These are phyloP conservation scores for Dryas alaskensis DNA, from an alignment of 306 rosid genomes.

Conservation along the genomic window DNA sequence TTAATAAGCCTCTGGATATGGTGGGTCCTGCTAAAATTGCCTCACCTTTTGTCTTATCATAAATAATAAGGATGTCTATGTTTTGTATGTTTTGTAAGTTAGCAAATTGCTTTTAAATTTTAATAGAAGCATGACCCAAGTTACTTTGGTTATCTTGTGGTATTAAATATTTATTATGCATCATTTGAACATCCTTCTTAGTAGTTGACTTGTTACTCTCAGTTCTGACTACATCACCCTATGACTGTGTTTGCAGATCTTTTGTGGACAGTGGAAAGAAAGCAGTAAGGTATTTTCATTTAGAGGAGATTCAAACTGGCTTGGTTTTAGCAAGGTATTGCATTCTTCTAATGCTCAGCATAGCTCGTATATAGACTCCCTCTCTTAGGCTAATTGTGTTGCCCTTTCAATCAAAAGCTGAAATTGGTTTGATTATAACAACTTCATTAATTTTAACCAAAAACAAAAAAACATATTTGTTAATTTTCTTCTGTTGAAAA, in stretches of 20 bases:
- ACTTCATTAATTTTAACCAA: not conserved
- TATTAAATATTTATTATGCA: not conserved
- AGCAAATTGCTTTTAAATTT: not conserved
- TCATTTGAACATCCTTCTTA: slow-evolving; percentile 4
- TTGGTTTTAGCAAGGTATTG: slow-evolving; percentile 86
- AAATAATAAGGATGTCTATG: too few species aligned
- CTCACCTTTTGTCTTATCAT: not conserved
- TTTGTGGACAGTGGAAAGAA: slow-evolving; percentile 81
- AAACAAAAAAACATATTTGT: not conserved
- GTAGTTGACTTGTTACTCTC: slow-evolving; percentile 2
- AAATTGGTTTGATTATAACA: not conserved
- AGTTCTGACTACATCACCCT: slow-evolving; percentile 19
- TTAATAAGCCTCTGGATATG: not conserved
- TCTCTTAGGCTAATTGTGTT: not conserved
- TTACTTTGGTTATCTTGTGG: slow-evolving; percentile 2
- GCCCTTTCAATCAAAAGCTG: not conserved
- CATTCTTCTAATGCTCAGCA: not conserved
- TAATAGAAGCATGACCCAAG: not conserved
- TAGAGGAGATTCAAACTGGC: slow-evolving; percentile 98
- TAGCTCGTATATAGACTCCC: not conserved
- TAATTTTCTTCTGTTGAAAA: not conserved
- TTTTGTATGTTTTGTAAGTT: not conserved
- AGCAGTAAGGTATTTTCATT: slow-evolving; percentile 53
- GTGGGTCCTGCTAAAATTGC: not conserved
- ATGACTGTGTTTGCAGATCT: slow-evolving; percentile 46